A percentile compares a stretch with the other conserved stretches of the same genome.
Evolutionary conservation across 495 filamentous ascomycete species (phyloP).

Genomic region (Lasiosphaeria ovina): DNA sequence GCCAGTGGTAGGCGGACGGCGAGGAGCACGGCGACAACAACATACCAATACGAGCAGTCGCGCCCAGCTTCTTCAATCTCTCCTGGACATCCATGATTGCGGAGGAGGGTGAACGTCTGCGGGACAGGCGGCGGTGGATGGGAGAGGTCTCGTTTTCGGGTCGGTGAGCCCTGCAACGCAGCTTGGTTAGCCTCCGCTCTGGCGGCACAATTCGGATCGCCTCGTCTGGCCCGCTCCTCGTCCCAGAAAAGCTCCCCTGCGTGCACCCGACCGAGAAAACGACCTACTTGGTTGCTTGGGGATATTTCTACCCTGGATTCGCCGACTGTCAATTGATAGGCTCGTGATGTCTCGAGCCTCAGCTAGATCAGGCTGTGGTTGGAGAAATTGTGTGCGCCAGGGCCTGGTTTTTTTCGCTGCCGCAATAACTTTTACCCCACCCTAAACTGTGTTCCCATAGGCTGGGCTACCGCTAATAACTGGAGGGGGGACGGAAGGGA

Average conservation of each 20-base stretch:
- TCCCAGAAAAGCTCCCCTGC: not conserved
- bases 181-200: not conserved
- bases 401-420: slow-evolving; percentile 35
- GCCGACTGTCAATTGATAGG: slow-evolving; percentile 21
- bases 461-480: not conserved
- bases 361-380: slow-evolving; percentile 27
- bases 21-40: slow-evolving; percentile 30
- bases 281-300: slow-evolving; percentile 26
- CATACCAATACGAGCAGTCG: slow-evolving; percentile 75
- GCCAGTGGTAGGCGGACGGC: not conserved
- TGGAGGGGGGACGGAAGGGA: not conserved
- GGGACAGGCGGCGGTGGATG: slow-evolving; percentile 12
- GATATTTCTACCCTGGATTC: slow-evolving; percentile 19
- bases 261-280: slow-evolving; percentile 6
- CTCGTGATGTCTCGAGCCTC: slow-evolving; percentile 29
- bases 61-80: slow-evolving; percentile 75
- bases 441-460: slow-evolving; percentile 19
- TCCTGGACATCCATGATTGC: slow-evolving; percentile 63
- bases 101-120: slow-evolving; percentile 19
- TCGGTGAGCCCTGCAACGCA: slow-evolving; percentile 14
- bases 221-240: not conserved
- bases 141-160: slow-evolving; percentile 16
- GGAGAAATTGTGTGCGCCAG: slow-evolving; percentile 40
- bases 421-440: slow-evolving; percentile 38
- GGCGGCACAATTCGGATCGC: not conserved